Evolutionary conservation across 768 basidiomycete genomes (phyloP), one percentile per base, ranked within the genome.

Genomic region (Rickenella mellea): DNA sequence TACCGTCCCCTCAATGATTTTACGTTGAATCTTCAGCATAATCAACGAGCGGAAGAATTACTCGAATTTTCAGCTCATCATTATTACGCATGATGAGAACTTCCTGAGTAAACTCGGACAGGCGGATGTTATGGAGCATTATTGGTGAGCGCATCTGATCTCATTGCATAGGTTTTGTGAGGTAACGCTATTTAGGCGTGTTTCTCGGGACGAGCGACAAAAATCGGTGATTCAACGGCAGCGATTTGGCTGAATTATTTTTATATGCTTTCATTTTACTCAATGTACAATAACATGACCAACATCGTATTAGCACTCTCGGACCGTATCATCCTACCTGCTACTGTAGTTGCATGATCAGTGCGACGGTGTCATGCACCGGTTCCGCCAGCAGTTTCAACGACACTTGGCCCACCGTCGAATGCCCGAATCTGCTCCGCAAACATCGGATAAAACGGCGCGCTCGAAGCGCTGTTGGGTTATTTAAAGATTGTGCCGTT

Each of bases 31-130:
- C 26, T 39, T 14, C 49, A 94, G 90, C 51, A 92, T 98, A 57
- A 94, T 98, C 65, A 81, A 92, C 44, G 92, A 97, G 55, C 80
- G 93, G 46, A 83, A 85, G 61, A 73, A 71, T 33, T 83, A 90
- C 53, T 74, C 83, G 4, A 96, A 94, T 58, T 96, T 98, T 73
- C 96, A 99, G 63, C 73, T 98, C 27, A 83, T 98, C 52, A 82
- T 94, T 55, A 94, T 93, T 61, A 99, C 96, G 3, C 94, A 97
- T 60, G 92, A 97, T 64, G 94, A 98, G 61, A 85, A 79, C 46
- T 98, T 99, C 69, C 70, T 99, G 37, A 73, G 79, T 26, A 89
- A 89, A 54, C 73, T 98, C 21, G 92, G 93, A 1, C 86, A 91
- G 48, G 76, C 76, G 47, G 82, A 89, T 49, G 87, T 89, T n/a